Evolutionary conservation across 1,139 yeast species (phyloP), one percentile per base, ranked within the genome.

Genomic region (Yamadazyma diospyri): DNA sequence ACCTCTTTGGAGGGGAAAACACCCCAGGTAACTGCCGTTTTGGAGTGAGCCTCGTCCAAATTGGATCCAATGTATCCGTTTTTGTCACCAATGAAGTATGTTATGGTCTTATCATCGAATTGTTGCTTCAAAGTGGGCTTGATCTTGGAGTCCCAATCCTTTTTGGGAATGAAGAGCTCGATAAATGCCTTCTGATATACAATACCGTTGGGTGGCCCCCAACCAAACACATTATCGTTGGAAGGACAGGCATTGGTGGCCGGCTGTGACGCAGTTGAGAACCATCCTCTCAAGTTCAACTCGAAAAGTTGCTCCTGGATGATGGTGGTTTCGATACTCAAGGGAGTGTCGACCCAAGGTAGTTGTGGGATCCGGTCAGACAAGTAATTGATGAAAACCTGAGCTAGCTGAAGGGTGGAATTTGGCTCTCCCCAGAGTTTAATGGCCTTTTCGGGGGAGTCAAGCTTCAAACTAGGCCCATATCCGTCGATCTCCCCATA

Each of bases 401-500:
- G 66, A 12, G 84, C 69, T 35, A 92, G 64, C 53, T 89, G 97
- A 6, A 62, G 53, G 2, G 64, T 49, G n/a, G 69, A 67, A 29
- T 66, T 74, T 4, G 97, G 97, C 32, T 72, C 64, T 0, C 96
- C 97, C 97, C 97, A 92, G 28, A 78, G 66, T 34, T 72, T 73
- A 34, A 73, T 64, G 0, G 95, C 95, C 49, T 72, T 78, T 27
- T 71, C 69, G n/a, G 80, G 72, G 6, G 88, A 73, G 37, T 55
- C 57, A 10, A 85, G 77, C 50, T 88, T 89, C 47, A 92, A 72
- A 5, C 85, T 78, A 1, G 97, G 95, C 2, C 98, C 97, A 57
- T 92, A 92, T 21, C 97, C 98, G 54, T 89, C 97, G 50, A 89
- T 85, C 58, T 89, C 97, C 62, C 98, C 98, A 59, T 84, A 92